Evolutionary conservation across 2,329 filamentous ascomycete species (phyloP).

Genomic region (Xylariaceae sp.): DNA sequence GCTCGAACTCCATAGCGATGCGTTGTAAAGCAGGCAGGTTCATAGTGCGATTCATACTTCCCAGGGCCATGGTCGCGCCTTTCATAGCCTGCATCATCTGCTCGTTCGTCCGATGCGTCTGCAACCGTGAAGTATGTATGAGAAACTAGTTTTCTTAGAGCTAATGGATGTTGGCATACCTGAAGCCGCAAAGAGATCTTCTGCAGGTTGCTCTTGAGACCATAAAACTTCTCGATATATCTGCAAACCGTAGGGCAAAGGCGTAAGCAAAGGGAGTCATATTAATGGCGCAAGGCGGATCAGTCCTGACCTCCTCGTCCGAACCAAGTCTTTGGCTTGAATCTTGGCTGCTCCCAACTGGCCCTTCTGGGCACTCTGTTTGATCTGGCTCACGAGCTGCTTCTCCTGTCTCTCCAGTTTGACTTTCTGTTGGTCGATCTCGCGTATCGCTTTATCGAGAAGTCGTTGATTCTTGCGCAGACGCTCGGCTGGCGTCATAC

Average conservation of each 20-base stretch:
- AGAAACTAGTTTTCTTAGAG: neutral
- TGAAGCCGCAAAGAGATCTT: constrained; percentile 93
- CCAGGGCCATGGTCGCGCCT: constrained; percentile 84
- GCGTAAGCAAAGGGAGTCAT: neutral
- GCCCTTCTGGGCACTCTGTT: constrained; percentile 95
- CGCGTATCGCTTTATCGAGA: constrained; percentile 93
- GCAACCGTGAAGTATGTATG: constrained; percentile 3
- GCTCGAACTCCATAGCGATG: constrained; percentile 98
- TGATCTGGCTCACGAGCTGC: constrained; percentile 92
- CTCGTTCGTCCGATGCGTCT: constrained; percentile 97
- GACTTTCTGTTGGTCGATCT: constrained; percentile 87
- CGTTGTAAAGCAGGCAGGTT: constrained; percentile 91
- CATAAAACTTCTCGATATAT: constrained; percentile 97
- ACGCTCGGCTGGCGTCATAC: constrained; percentile 92
- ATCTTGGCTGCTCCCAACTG: constrained; percentile 99
- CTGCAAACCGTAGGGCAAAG: constrained; percentile 36
- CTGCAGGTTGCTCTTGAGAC: constrained; percentile 94
- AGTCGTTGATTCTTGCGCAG: constrained; percentile 92
- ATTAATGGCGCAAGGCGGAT: neutral
- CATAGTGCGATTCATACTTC: constrained; percentile 97
- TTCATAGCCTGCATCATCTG: constrained; percentile 99
- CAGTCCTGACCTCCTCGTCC: constrained; percentile 66
- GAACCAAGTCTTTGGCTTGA: constrained; percentile 92
- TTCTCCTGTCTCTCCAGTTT: constrained; percentile 99
- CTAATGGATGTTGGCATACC: constrained; percentile 44